Evolutionary conservation across 441 rosid genomes (phyloP), one percentile per base, ranked within the genome.

Genomic region (Pelargonium citronellum): DNA sequence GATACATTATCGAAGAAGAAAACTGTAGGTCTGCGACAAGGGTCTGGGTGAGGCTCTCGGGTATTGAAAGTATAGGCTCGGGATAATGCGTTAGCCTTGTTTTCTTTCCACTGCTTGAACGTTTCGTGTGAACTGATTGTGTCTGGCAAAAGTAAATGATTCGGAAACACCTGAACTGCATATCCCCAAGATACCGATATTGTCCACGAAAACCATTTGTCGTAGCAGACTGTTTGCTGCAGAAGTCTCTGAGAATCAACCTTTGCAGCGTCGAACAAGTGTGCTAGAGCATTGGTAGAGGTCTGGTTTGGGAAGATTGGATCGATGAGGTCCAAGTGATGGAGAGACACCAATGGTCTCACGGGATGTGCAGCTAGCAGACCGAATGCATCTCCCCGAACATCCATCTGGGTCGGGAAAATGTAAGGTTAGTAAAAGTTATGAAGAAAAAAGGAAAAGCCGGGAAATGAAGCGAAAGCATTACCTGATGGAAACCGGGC

Each of bases 401-500:
- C 75, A 79, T 95, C 99, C 65, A 86, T 78, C 99, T 51, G 39
- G 39, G 39, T 34, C 39, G 39, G 39, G 39, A 34, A 34, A 34
- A 34, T 34, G 39, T 34, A 34, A 34, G 39, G 39, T 34, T 34
- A 34, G 39, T 34, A 7, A 34, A 34, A 34, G 39, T 34, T 34
- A 34, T 4, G 39, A 6, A 0, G 39, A 34, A 34, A 34, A 34
- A 34, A 34, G 39, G 39, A 34, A 34, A 34, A 34, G 39, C 39
- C 39, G 7, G 39, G 39, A 34, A 34, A 34, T 34, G 39, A 5
- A 34, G 39, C 39, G 7, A 34, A 34, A 34, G 39, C 39, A 34
- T 34, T 74, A 93, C 98, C 98, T 94, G 98, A 85, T 95, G 99
- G 71, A 95, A 95, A 43, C 99, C 99, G 1, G 98, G 91, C 66